phyloP scores from a whole-genome alignment of 208 protist species.

The Trypanosoma caninum region DNA sequence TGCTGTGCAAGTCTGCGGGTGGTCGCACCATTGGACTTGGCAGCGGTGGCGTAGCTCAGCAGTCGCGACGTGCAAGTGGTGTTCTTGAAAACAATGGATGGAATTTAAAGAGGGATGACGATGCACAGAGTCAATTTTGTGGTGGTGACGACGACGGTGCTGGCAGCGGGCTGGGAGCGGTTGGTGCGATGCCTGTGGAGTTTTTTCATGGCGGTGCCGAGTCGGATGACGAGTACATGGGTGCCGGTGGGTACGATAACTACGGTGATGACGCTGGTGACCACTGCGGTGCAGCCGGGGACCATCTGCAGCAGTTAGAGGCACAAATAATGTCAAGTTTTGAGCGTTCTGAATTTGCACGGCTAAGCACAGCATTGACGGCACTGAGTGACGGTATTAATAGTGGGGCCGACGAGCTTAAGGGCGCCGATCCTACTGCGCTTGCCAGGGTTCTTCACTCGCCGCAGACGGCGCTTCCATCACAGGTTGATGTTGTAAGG shows the following conservation, averaged over 20 bases:
- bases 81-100: slow-evolving; percentile 1
- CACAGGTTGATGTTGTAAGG: slow-evolving; percentile 81
- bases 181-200: slow-evolving; percentile 76
- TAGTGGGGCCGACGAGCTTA: neutral
- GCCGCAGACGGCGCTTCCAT: slow-evolving; percentile 64
- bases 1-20: slow-evolving; percentile 76
- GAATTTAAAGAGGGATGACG: neutral
- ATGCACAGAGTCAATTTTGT: neutral
- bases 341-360: slow-evolving; percentile 20
- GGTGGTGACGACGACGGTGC: slow-evolving; percentile 14
- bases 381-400: slow-evolving; percentile 15
- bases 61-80: slow-evolving; percentile 14
- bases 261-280: slow-evolving; percentile 34
- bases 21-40: slow-evolving; percentile 31
- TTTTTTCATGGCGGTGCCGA: slow-evolving; percentile 73
- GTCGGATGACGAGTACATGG: slow-evolving; percentile 42
- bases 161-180: slow-evolving; percentile 27
- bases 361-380: slow-evolving; percentile 16
- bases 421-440: slow-evolving; percentile 24
- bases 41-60: slow-evolving; percentile 19
- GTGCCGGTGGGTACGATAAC: slow-evolving; percentile 28
- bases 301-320: slow-evolving; percentile 28
- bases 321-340: slow-evolving; percentile 21
- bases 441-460: slow-evolving; percentile 51
- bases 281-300: slow-evolving; percentile 19